Evolutionary conservation across 2,329 filamentous ascomycete species (phyloP), one percentile per base, ranked within the genome.

Genomic region (Talaromyces sp.): DNA sequence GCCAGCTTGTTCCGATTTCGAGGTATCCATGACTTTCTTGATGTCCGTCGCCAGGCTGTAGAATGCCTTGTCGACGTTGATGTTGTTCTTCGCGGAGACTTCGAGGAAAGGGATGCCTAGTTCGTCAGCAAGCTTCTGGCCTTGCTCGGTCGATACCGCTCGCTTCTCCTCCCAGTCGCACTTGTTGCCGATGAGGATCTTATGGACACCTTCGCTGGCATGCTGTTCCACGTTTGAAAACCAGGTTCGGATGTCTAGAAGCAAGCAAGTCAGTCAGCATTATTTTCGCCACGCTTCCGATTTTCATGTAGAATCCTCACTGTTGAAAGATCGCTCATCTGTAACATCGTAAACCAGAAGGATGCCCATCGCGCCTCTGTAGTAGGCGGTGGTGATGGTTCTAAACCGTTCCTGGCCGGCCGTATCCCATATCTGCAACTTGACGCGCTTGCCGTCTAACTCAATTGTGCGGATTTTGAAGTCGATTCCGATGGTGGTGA

Each of bases 111-210:
- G 93, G 67, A 99, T 96, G 72, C 93, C 92, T 64, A 99, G 88
- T 79, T 98, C 95, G 79, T 96, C 90, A 63, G 95, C 95, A 61
- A 99, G 86, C 67, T 89, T 88, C 78, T 99, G 93, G 70, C 95
- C 95, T 73, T 92, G 89, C 77, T 97, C 93, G 63, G 90, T 96
- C 56, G 91, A 92, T 49, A 99, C 90, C 60, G 91, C 92, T 69
- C 95, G 89, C 85, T 98, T 98, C 81, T 99, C 95, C 79, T 98
- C 95, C 95, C 95, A 98, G 80, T 99, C 95, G 81, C 95, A 99
- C 82, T 99, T 99, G 85, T 99, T 99, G 76, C 95, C 95, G 69
- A 99, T 97, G 68, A 99, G 86, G 74, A 99, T 98, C 84, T 98
- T 99, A 87, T 98, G 97, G 74, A 99, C 95, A 72, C 95, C 95